Percentiles rank a stretch among this genome's conserved stretches.
Evolutionary conservation across 2,329 filamentous ascomycete species (phyloP).

Genomic region (Alternaria triticimaculans): DNA sequence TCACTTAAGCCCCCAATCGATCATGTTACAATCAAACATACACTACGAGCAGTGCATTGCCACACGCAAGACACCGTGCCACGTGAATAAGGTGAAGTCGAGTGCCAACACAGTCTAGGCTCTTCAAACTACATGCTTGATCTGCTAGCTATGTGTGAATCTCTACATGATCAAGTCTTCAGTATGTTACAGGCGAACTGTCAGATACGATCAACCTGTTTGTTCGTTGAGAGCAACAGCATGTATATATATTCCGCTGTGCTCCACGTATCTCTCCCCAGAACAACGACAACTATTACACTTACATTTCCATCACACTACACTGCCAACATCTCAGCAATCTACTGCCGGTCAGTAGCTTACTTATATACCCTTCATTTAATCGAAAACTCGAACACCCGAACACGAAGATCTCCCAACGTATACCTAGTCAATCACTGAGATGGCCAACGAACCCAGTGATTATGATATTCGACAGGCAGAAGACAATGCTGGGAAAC

Average conservation of each 20-base stretch:
- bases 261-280: background rate
- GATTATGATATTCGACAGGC: too few relatives aligned
- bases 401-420: background rate
- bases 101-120: background rate
- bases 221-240: background rate
- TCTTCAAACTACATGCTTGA: background rate
- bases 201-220: background rate
- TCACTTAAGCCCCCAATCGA: background rate
- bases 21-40: background rate
- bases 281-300: background rate
- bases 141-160: background rate
- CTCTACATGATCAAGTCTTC: background rate
- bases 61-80: background rate
- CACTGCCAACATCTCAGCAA: background rate
- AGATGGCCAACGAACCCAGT: too few relatives aligned
- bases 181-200: background rate
- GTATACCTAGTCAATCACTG: too few relatives aligned
- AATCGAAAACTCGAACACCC: background rate
- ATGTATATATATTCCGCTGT: background rate
- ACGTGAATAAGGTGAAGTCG: background rate
- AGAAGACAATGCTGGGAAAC: too few relatives aligned
- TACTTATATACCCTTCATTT: background rate
- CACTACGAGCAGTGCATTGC: background rate
- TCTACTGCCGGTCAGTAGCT: background rate
- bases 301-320: background rate